Evolutionary conservation across 1,284 basidiomycete genomes (phyloP).

Genomic region (Trametes hirsuta): DNA sequence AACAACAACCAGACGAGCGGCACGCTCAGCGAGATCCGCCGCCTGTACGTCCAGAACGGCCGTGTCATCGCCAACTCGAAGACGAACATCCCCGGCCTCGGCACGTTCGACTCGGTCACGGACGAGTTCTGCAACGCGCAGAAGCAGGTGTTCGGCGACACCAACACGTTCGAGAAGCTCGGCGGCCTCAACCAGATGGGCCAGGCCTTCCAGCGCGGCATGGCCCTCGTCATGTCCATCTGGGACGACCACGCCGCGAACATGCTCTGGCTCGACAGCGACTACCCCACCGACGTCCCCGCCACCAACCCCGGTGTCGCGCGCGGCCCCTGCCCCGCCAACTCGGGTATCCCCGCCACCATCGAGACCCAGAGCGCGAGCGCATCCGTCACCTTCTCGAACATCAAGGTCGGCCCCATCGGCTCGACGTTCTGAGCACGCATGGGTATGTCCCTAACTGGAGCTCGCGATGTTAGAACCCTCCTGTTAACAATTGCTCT

Average conservation of each 20-base stretch:
- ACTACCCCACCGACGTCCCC: conserved; percentile 37
- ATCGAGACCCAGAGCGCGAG: conserved; percentile 32
- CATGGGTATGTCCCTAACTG: background rate
- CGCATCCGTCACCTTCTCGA: conserved; percentile 38
- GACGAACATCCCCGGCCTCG: conserved; percentile 46
- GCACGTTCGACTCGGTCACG: conserved; percentile 40
- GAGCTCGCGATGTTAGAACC: background rate
- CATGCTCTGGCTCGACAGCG: conserved; percentile 46
- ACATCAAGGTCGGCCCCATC: conserved; percentile 42
- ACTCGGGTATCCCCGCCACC: conserved; percentile 36
- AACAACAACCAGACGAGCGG: conserved; percentile 47
- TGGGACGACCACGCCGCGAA: conserved; percentile 47
- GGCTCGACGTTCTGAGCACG: conserved; percentile 33
- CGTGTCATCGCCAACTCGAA: conserved; percentile 51
- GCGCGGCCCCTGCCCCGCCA: conserved; percentile 41
- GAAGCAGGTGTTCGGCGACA: conserved; percentile 44
- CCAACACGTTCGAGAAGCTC: conserved; percentile 47
- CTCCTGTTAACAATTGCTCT: too few species aligned
- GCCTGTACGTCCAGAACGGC: conserved; percentile 56
- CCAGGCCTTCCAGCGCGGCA: conserved; percentile 46
- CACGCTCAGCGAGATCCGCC: conserved; percentile 53
- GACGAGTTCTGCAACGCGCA: conserved; percentile 40
- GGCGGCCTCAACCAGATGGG: conserved; percentile 52
- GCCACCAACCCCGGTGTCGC: conserved; percentile 39
- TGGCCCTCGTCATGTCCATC: conserved; percentile 56